Base-by-base conservation (phyloP, 1,284 basidiomycete genomes). In the Pascua sp. region DNA sequence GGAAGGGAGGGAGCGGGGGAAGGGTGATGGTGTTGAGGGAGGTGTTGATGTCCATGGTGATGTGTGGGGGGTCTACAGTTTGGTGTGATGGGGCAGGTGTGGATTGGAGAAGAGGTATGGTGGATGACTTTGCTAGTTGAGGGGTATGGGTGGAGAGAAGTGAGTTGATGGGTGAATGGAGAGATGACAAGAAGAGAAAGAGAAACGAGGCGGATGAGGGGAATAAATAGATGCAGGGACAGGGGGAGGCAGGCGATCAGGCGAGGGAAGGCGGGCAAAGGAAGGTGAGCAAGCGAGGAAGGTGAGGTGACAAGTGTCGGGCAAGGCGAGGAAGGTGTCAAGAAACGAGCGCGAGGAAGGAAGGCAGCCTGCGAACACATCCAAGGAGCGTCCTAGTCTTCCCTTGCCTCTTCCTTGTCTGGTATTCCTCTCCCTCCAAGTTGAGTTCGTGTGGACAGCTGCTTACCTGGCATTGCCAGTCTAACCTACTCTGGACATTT, bases 1-100 rank as follows among this genome's bases (percentile, higher is more conserved):
- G 18, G 40, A 69, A 49, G 37, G 47, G 42, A 3, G 67, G 66
- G 13, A 67, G 58, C 8, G 51, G 41, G 2, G 61, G 62, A 11
- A 63, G 49, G 11, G 45, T n/a, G 55, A 52, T 59, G 38, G 49
- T 51, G 47, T 40, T 53, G 60, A 40, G 56, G 45, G 18, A 39
- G 42, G 16, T 42, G n/a, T 48, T 40, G 12, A 47, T 17, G 10
- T 38, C 45, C 24, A 32, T 32, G 3, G 24, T 32, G 24, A 32
- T 3, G 24, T 32, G 24, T 3, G 24, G 24, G 48, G 13, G 2
- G 17, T 12, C 40, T 4, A 39, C 17, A 16, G 10, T 15, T n/a
- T 37, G 47, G n/a, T 12, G 32, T 5, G 47, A 37, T 12, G 15
- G 37, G n/a, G 37, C 18, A 18, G 37, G 18, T 24, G 24, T 13